Conservation (phyloP, 306 rosid species). For the Macrotyloma uniflorum region DNA sequence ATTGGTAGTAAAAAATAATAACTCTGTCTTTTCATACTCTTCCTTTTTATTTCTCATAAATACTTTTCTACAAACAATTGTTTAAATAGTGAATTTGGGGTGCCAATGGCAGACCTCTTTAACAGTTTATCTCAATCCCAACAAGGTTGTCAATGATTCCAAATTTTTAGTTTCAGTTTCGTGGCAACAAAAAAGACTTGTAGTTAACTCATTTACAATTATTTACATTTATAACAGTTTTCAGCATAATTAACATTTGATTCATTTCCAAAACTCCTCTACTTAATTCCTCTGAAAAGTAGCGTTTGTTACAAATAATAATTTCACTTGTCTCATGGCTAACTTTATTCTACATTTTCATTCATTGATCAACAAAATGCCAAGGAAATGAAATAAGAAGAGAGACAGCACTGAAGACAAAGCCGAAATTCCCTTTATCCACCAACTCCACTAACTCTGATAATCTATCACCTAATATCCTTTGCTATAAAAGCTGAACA, state of each 20-base stretch:
- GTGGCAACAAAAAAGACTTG: neutral
- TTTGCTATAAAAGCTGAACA: neutral
- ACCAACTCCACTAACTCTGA: slow-evolving; percentile 34
- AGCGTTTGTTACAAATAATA: neutral
- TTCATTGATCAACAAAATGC: neutral
- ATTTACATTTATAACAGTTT: neutral
- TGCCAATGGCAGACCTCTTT: no score
- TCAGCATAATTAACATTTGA: neutral
- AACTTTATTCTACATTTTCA: neutral
- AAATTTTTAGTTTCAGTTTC: neutral
- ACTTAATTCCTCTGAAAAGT: neutral
- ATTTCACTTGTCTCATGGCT: slow-evolving; percentile 7
- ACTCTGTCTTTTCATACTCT: no score
- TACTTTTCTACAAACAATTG: no score
- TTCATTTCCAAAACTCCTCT: neutral
- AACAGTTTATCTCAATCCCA: neutral
- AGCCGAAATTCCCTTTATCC: slow-evolving; percentile 7
- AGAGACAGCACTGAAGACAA: slow-evolving; percentile 26
- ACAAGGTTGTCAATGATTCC: neutral
- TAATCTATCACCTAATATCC: slow-evolving; percentile 33
- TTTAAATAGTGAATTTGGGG: no score
- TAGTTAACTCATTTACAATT: neutral
- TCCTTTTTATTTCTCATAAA: no score
- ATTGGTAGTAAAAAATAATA: no score
- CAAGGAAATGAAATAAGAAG: slow-evolving; percentile 15